Conservation (phyloP, 1,284 basidiomycete species). For the Apiotrichum domesticum region DNA sequence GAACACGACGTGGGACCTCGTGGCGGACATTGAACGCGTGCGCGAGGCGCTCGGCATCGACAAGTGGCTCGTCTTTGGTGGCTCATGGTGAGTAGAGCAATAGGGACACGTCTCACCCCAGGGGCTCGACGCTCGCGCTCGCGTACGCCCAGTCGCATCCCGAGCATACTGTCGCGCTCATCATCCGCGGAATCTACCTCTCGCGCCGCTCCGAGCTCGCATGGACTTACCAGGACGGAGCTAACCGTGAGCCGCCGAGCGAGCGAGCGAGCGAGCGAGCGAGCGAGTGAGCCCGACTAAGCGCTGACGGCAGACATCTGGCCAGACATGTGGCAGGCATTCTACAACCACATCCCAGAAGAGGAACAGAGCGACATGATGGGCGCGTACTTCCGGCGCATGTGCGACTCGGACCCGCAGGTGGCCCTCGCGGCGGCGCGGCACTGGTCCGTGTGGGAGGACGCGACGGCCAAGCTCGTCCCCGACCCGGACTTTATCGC, state of each 20-base stretch:
- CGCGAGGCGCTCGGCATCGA: slow-evolving; percentile 65
- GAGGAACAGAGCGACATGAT: slow-evolving; percentile 71
- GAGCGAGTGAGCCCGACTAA: too few species aligned
- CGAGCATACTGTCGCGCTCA: slow-evolving; percentile 67
- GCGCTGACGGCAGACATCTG: slow-evolving; percentile 52
- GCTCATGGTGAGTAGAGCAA: slow-evolving; percentile 62
- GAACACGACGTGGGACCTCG: slow-evolving; percentile 93
- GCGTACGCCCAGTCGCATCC: slow-evolving; percentile 85
- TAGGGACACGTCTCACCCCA: slow-evolving; percentile 3
- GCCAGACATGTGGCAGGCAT: slow-evolving; percentile 84
- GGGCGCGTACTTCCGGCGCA: slow-evolving; percentile 64
- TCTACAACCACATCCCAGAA: slow-evolving; percentile 71
- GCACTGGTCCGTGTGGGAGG: slow-evolving; percentile 75
- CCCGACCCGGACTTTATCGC: slow-evolving; percentile 65
- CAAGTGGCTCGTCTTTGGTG: slow-evolving; percentile 88
- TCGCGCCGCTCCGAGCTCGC: slow-evolving; percentile 75
- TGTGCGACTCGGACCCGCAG: slow-evolving; percentile 63
- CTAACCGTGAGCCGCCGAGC: slow-evolving; percentile 19
- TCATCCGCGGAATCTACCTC: slow-evolving; percentile 85
- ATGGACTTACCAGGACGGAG: slow-evolving; percentile 78
- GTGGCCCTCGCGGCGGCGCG: slow-evolving; percentile 60
- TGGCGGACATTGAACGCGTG: slow-evolving; percentile 80
- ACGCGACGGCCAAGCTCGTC: slow-evolving; percentile 68
- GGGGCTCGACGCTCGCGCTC: slow-evolving; percentile 83
- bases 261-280: background rate